phyloP scores from a whole-genome alignment of 495 filamentous ascomycete species.

The Annulohypoxylon moriforme region DNA sequence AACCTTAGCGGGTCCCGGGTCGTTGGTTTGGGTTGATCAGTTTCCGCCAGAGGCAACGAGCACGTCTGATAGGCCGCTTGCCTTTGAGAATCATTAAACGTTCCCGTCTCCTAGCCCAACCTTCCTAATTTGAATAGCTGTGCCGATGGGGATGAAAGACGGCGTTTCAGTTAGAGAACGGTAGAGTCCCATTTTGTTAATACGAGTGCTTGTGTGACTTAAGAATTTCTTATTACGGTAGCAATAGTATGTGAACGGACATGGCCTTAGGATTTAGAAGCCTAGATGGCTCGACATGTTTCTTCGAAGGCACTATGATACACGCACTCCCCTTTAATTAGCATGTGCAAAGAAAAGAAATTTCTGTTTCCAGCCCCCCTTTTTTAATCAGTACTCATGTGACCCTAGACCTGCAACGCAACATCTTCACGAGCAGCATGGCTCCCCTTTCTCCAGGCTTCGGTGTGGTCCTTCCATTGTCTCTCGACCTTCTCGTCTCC shows the following conservation, averaged over 20 bases:
- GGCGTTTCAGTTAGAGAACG: conserved; percentile 24
- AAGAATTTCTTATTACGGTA: conserved; percentile 12
- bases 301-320: conserved; percentile 9
- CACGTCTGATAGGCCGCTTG: conserved; percentile 4
- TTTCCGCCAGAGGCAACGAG: not conserved
- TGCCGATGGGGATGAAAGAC: conserved; percentile 7
- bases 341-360: not conserved
- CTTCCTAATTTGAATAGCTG: conserved; percentile 27
- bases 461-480: conserved; percentile 63
- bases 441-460: conserved; percentile 70
- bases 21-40: conserved; percentile 16
- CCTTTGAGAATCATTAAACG: conserved; percentile 2
- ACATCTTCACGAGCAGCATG: conserved; percentile 65
- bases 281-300: not conserved
- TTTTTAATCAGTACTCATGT: not conserved
- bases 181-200: not conserved
- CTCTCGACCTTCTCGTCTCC: conserved; percentile 63
- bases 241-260: not conserved
- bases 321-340: conserved; percentile 6
- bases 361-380: not conserved
- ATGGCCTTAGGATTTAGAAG: not conserved
- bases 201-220: not conserved
- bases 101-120: conserved; percentile 3
- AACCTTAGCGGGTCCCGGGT: conserved; percentile 29
- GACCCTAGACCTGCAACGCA: conserved; percentile 60